Base-by-base conservation (phyloP, 805 yeast species). In the Spencermartinsiella europaea region DNA sequence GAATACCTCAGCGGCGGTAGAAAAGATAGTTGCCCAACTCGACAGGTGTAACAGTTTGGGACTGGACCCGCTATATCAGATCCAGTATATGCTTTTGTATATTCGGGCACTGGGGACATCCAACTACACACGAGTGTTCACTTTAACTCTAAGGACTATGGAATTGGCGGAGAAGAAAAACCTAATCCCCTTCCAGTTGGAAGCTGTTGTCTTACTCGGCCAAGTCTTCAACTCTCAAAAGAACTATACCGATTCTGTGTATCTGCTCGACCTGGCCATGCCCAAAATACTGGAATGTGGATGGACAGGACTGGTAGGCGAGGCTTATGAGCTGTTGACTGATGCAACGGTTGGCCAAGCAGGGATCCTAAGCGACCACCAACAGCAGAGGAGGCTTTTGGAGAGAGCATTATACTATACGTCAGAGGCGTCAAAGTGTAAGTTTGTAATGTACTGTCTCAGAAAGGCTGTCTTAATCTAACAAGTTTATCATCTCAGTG, bases 21-120 rank as follows among this genome's bases (percentile, higher is more conserved):
- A 51, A 31, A 69, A 3, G 62, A 70, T 25, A 74, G 78, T 51
- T 65, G 74, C 33, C 71, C 74, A 34, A 68, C 73, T 34, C 71
- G 80, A 46, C 76, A 72, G 33, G 14, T 45, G 52, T 76, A 38
- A 59, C 67, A 2, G 67, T 76, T 1, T 60, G 74, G 2, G 65
- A 73, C 25, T 80, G 83, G 87, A 76, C 52, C 64, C 69, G 27
- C 68, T 65, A 41, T 73, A 77, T 69, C 66, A 67, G 33, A 62
- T 79, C 19, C 69, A 69, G 55, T 70, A 75, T 46, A 76, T 71
- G 40, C 54, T 79, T 8, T 55, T 79, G 42, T 74, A 76, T 53
- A 71, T 78, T 37, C 56, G 65, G 12, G 67, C 78, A 0, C 62
- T 79, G 48, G 53, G 72, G 20, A 53, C 63, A 3, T 21, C 40